Percentiles rank a stretch among this genome's conserved stretches.
These are phyloP conservation scores for Aphanomyces astaci DNA, from an alignment of 352 stramenopile genomes.

Conservation along the genomic window DNA sequence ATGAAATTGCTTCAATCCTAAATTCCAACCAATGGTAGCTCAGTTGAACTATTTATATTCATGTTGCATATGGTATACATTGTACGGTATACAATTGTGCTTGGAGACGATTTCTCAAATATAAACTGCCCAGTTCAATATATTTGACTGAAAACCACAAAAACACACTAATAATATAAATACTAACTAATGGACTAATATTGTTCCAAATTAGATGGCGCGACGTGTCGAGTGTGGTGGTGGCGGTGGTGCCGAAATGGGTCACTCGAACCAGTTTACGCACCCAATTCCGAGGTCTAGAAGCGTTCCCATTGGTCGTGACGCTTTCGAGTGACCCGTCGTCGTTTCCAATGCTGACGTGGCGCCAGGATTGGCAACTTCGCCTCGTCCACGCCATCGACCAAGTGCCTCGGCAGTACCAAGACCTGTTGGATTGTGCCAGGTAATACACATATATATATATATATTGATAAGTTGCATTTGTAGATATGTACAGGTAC, in stretches of 20 bases:
- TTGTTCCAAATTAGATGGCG: slow-evolving; percentile 21
- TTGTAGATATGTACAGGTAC: slow-evolving; percentile 84
- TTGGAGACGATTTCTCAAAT: no score
- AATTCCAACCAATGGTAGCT: no score
- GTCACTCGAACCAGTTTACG: slow-evolving; percentile 52
- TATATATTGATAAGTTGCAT: no score
- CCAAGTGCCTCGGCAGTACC: slow-evolving; percentile 83
- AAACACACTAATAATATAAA: no score
- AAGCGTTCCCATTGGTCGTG: slow-evolving; percentile 88
- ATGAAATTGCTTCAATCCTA: no score
- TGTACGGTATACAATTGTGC: no score
- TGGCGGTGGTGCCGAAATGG: slow-evolving; percentile 61
- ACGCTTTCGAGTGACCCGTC: slow-evolving; percentile 60
- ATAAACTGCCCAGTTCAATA: no score
- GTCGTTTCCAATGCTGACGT: slow-evolving; percentile 88
- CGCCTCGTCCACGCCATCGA: slow-evolving; percentile 68
- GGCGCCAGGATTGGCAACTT: slow-evolving; percentile 82
- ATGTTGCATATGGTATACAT: no score
- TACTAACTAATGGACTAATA: background rate
- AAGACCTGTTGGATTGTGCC: slow-evolving; percentile 81
- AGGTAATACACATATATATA: no score
- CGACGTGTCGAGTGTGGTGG: slow-evolving; percentile 77
- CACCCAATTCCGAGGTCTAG: slow-evolving; percentile 79
- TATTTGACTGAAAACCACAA: no score
- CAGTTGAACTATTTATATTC: no score